These are phyloP conservation scores for Coemansia sp. DNA, from an alignment of 192 early-diverging fungal species.

Conservation along the genomic window DNA sequence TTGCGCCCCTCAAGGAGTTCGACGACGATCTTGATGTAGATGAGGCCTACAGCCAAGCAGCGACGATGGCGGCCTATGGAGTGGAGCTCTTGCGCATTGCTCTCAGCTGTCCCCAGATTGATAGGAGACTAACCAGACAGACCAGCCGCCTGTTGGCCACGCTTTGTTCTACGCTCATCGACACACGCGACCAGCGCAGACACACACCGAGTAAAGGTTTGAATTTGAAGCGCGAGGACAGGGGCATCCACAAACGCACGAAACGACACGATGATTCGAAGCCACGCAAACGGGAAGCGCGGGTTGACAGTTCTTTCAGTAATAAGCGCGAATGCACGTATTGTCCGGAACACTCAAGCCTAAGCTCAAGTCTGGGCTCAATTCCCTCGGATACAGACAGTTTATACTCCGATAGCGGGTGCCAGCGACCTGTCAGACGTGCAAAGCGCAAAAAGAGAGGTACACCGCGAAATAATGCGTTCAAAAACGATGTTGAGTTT, in stretches of 20 bases:
- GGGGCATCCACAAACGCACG: background rate
- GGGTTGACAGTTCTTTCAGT: background rate
- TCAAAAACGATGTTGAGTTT: background rate
- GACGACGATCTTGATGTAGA: background rate
- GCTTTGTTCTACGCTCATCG: background rate
- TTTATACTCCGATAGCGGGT: background rate
- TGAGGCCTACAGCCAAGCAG: background rate
- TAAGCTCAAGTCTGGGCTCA: background rate
- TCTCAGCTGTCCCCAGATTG: background rate
- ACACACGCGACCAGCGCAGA: background rate
- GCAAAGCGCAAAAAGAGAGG: background rate
- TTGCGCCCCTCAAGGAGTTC: background rate
- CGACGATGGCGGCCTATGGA: background rate
- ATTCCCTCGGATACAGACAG: background rate
- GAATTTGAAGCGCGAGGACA: background rate
- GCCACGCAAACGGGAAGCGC: background rate
- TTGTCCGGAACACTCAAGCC: background rate
- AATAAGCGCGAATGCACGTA: background rate
- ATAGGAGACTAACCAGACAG: background rate
- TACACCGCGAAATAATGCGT: background rate
- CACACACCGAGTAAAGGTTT: background rate
- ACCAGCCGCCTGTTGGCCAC: background rate
- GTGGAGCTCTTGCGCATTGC: background rate
- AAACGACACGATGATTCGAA: background rate
- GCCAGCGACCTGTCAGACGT: background rate